Base-by-base conservation (phyloP, 257 asterid species). In the Nicotiana undulata region DNA sequence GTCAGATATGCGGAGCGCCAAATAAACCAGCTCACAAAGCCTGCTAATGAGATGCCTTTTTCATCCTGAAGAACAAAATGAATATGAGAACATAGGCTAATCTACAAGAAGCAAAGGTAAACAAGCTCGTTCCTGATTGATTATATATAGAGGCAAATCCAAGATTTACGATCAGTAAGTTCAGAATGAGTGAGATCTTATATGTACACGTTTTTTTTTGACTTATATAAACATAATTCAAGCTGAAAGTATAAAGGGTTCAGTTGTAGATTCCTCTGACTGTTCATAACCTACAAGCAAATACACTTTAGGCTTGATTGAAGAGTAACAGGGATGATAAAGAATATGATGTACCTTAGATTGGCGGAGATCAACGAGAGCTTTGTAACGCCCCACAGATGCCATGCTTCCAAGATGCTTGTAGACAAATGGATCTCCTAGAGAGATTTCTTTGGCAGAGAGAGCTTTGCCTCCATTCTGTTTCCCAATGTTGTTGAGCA, bases 1-100 rank as follows among this genome's bases (percentile, higher is more conserved):
- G 97, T 92, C 32, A 94, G 90, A 82, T 94, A 94, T 32, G 98
- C 98, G 8, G 98, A 94, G 17, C 97, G 90, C 98, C 98, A 94
- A 26, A 91, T 83, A 28, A 92, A 77, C 98, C 98, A 90, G 87
- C 97, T 94, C 24, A 84, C 0, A 60, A 92, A 92, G 22, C 98
- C 98, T 5, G 97, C 97, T 37, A 91, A 9, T 1, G 98, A 76
- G 51, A 91, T 29, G 40, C 98, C 97, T 79, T 91, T 89, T 1
- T 82, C 90, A 22, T 88, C 91, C 98, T 94, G 94, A 51, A 79
- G 65, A 60, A 68, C 51, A 13, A 12, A 75, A 34, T 4, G 0
- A 51, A 49, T n/a, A 32, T 61, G 12, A 79, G 5, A 78, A 61
- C 67, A 22, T 65, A 40, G n/a, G 63, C 15, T 8, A 24, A 15